Evolutionary conservation across 2,329 filamentous ascomycete species (phyloP), one percentile per base, ranked within the genome.

Genomic region (Beauveria rudraprayagi): DNA sequence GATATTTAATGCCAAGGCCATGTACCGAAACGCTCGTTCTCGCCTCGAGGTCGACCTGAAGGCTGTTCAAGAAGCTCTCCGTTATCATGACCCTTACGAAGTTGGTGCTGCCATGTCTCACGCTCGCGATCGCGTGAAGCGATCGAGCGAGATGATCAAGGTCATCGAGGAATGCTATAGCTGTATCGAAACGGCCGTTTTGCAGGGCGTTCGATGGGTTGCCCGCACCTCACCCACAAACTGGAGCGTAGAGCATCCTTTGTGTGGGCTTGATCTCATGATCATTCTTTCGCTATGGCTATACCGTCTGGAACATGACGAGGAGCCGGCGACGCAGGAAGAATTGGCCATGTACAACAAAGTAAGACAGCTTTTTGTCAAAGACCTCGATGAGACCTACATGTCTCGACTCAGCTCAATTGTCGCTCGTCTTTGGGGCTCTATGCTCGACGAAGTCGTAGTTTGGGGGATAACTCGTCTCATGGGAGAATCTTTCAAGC

Each of bases 261-360:
- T 99, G 62, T 97, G 92, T 71, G 93, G 93, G 65, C 86, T 99
- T 78, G 94, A 99, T 75, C 83, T 97, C 67, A 96, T 99, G 86
- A 94, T 97, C 73, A 94, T 97, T 68, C 87, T 99, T 68, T 97
- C 91, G 70, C 82, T 97, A 67, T 99, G 94, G 94, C 88, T 99
- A 69, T 97, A 97, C 80, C 92, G 92, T 78, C 88, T 99, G 80
- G 94, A 99, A 88, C 92, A 97, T 79, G 94, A 99, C 80, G 92
- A 96, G 66, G 93, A 97, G 78, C 87, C 88, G 28, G 89, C 91
- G 40, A 90, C 86, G 34, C 88, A 90, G 67, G 91, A 95, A 70
- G 91, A 96, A 76, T 77, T 89, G 68, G 82, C 80, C 75, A 95
- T 96, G 91, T 95, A 96, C 76, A 90, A 92, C 79, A 96, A 95